Base-by-base conservation (phyloP, 768 basidiomycete genomes). In the Tubosaeta brunneosetosa region DNA sequence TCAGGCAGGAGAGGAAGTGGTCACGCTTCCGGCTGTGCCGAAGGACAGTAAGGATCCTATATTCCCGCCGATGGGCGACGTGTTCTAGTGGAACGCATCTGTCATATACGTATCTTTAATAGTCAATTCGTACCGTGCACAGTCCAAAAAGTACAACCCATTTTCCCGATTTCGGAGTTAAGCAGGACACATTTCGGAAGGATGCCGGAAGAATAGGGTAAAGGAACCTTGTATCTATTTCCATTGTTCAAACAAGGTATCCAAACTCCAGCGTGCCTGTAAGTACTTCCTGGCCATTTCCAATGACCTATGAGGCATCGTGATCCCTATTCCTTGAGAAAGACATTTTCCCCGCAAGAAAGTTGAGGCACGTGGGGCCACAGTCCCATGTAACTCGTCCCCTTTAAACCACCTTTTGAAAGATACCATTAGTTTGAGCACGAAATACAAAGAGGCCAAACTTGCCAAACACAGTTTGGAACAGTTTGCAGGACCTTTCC, bases 371-470 rank as follows among this genome's bases (percentile, higher is more conserved):
- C 45, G n/a, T 0, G 43, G 55, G 5, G 58, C 55, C 3, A 57
- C 47, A 1, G 52, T 54, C 0, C 55, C 58, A 33, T 59, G 58
- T 38, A 57, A 0, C 11, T 57, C 22, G 1, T 57, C 52, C 1
- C 52, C 58, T 33, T 16, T 41, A 17, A 60, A 60, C 56, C 58
- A 60, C 53, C 53, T 59, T 11, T 36, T n/a, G 3, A 7, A 7
- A 17, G 22, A 22, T 22, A 22, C 22, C 22, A 17, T 7, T 3
- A 3, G 17, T 19, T 32, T 3, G 12, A 31, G 22, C 16, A 10
- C n/a, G 17, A n/a, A 38, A 25, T 16, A 31, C 19, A 17, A 1
- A 34, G 16, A 27, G 12, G 33, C 7, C 22, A 14, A 3, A n/a
- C 57, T 51, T 6, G 7, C 53, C 59, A 60, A 0, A 33, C 27